Evolutionary conservation across 345 rosid species (phyloP).

Genomic region (Aquilaria malaccensis): DNA sequence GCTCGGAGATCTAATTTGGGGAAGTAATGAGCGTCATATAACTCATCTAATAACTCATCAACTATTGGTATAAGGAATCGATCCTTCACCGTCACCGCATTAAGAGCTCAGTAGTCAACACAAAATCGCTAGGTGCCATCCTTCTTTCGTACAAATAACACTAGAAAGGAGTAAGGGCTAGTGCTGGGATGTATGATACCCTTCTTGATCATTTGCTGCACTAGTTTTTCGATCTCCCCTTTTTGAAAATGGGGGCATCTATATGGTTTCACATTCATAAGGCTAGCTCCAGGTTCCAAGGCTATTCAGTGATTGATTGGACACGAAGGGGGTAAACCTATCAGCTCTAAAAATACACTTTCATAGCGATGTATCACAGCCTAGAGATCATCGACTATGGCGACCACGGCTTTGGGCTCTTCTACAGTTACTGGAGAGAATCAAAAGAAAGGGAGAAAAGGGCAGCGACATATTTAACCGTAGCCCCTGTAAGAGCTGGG

Average conservation of each 20-base stretch:
- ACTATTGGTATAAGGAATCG: neutral
- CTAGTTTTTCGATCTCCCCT: neutral
- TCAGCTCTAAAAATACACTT: too few species aligned
- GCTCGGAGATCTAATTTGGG: neutral
- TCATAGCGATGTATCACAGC: too few species aligned
- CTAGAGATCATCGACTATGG: too few species aligned
- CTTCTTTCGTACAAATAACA: neutral
- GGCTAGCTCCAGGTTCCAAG: neutral
- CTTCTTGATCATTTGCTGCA: neutral
- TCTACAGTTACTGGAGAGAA: too few species aligned
- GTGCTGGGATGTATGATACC: neutral
- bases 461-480: too few species aligned
- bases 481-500: too few species aligned
- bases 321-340: too few species aligned
- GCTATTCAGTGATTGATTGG: too few species aligned
- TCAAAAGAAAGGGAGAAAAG: too few species aligned
- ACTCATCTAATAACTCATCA: neutral
- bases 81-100: neutral
- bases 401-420: too few species aligned
- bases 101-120: too few species aligned
- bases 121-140: neutral
- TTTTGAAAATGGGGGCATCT: neutral
- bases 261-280: neutral
- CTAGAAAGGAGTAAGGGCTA: neutral
- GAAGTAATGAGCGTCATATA: neutral